phyloP scores from a whole-genome alignment of 345 rosid species.

The Balakata baccata region DNA sequence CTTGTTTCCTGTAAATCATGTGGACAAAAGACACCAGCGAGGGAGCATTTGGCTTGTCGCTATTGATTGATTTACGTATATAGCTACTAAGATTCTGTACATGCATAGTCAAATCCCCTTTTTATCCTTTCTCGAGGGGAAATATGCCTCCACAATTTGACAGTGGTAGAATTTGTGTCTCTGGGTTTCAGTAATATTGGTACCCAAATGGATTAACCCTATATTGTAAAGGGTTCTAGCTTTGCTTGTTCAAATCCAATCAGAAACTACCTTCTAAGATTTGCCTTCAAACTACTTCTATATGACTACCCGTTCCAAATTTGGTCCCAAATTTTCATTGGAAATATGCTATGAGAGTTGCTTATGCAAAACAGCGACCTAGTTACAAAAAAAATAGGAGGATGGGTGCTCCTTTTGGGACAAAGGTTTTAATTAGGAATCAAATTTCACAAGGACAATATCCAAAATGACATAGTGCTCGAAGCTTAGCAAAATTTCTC shows the following conservation, averaged over 20 bases:
- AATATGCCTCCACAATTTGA: neutral
- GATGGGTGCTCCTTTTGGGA: neutral
- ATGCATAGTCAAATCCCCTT: too few species aligned
- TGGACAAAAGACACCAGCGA: neutral
- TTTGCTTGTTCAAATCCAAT: neutral
- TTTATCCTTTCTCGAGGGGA: neutral
- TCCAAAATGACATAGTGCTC: neutral
- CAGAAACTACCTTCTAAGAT: neutral
- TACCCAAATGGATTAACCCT: neutral
- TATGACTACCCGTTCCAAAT: neutral
- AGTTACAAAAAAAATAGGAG: neutral
- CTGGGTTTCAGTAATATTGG: neutral
- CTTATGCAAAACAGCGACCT: neutral
- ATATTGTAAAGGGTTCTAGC: neutral
- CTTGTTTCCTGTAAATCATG: neutral
- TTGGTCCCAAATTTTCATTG: neutral
- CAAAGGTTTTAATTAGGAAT: neutral
- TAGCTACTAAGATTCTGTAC: neutral
- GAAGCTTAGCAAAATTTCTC: neutral
- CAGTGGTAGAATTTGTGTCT: neutral
- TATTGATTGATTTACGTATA: neutral
- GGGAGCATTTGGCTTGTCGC: neutral
- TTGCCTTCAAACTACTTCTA: neutral
- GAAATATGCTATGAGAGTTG: neutral
- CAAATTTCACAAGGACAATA: neutral